Percentiles rank a stretch among this genome's conserved stretches.
Evolutionary conservation across 1,139 yeast species (phyloP).

Genomic region (Candida freyschussii): DNA sequence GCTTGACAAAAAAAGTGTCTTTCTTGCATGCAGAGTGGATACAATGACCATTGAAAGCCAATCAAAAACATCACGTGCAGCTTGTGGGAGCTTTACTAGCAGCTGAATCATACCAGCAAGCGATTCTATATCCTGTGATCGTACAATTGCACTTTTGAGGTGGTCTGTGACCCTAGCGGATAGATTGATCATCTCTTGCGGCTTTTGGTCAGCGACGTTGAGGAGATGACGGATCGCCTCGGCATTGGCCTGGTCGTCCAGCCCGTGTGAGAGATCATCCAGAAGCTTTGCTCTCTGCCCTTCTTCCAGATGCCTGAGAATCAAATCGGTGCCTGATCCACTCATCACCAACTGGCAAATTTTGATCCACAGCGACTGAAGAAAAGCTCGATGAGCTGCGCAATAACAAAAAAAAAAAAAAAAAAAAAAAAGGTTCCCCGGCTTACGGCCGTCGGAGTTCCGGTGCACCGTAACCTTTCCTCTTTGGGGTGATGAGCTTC

Average conservation of each 20-base stretch:
- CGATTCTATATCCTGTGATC: background rate
- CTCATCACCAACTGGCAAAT: too few relatives aligned
- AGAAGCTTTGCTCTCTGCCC: conserved; percentile 1
- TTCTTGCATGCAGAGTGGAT: conserved; percentile 8
- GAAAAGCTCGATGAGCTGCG: too few relatives aligned
- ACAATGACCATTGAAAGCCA: conserved; percentile 9
- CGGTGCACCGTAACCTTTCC: too few relatives aligned
- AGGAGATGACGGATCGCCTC: conserved; percentile 13
- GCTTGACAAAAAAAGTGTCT: conserved; percentile 8
- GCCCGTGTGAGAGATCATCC: conserved; percentile 3
- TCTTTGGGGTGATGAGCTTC: too few relatives aligned
- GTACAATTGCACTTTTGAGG: conserved; percentile 2
- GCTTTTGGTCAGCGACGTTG: conserved; percentile 4
- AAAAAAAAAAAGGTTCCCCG: too few relatives aligned
- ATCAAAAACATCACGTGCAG: conserved; percentile 4
- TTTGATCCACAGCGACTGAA: too few relatives aligned
- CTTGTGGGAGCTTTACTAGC: conserved; percentile 8
- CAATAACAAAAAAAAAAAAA: too few relatives aligned
- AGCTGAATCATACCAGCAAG: conserved; percentile 1
- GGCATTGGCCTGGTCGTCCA: conserved; percentile 8
- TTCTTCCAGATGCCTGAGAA: background rate
- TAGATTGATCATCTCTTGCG: conserved; percentile 3
- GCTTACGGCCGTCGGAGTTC: too few relatives aligned
- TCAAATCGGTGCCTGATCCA: too few relatives aligned
- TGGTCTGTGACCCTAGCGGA: conserved; percentile 4